A percentile compares a stretch with the other conserved stretches of the same genome.
Evolutionary conservation across 2,329 filamentous ascomycete species (phyloP).

Genomic region (Emergomyces africanus): DNA sequence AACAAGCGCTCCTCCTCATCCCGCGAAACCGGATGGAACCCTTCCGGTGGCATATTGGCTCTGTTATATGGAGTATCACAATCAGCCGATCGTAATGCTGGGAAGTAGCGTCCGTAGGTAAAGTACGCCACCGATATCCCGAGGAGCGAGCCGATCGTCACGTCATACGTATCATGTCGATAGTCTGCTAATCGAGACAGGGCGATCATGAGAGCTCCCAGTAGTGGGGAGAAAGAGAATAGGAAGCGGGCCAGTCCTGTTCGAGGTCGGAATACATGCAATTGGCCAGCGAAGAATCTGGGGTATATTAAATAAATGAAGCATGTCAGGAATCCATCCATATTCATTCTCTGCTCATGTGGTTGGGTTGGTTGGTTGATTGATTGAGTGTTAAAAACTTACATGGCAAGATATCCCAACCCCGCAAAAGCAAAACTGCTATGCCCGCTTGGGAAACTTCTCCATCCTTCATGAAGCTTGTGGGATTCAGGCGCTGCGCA

Average conservation of each 20-base stretch:
- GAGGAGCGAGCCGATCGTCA: slow-evolving; percentile 42
- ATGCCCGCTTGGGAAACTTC: slow-evolving; percentile 52
- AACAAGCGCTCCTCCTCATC: slow-evolving; percentile 10
- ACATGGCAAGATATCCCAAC: slow-evolving; percentile 45
- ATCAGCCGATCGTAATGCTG: slow-evolving; percentile 16
- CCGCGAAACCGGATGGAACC: slow-evolving; percentile 4
- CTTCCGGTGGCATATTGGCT: slow-evolving; percentile 1
- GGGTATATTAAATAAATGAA: background rate
- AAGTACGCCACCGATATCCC: slow-evolving; percentile 44
- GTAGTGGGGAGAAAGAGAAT: slow-evolving; percentile 41
- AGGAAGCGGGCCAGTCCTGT: slow-evolving; percentile 45
- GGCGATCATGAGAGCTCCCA: slow-evolving; percentile 47
- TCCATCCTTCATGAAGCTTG: slow-evolving; percentile 50
- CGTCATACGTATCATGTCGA: slow-evolving; percentile 51
- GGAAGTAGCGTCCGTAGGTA: slow-evolving; percentile 50
- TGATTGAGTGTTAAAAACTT: slow-evolving; percentile 6
- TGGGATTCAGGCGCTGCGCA: slow-evolving; percentile 41
- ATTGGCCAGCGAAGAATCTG: slow-evolving; percentile 40
- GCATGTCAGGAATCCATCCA: background rate
- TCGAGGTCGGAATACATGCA: slow-evolving; percentile 45
- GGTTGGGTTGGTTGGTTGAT: no score
- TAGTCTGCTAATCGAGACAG: slow-evolving; percentile 52
- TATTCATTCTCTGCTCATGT: background rate
- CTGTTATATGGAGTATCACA: slow-evolving; percentile 8
- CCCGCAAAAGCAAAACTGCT: slow-evolving; percentile 49